phyloP scores from a whole-genome alignment of 805 yeast genomes.

The Brettanomyces anomalus region DNA sequence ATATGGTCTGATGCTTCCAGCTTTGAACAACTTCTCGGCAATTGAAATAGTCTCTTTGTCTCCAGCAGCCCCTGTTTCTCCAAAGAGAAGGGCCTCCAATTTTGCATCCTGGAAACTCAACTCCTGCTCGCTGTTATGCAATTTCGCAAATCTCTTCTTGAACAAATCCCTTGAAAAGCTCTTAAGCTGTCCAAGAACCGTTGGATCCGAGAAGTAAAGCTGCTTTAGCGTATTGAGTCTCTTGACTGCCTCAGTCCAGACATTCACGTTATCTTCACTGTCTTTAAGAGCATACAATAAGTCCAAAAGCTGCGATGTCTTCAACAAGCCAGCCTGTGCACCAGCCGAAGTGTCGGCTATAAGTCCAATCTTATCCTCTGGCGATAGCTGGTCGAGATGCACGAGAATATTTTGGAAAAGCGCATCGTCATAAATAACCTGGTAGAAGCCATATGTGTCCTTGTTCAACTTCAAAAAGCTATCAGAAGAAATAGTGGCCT shows the following conservation, averaged over 20 bases:
- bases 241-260: constrained; percentile 46
- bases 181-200: constrained; percentile 19
- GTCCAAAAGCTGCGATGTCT: constrained; percentile 36
- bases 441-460: constrained; percentile 42
- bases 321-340: constrained; percentile 36
- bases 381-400: constrained; percentile 29
- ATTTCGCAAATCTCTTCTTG: constrained; percentile 21
- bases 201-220: constrained; percentile 29
- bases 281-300: constrained; percentile 28
- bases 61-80: constrained; percentile 30
- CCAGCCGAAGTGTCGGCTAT: constrained; percentile 44
- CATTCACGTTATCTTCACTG: constrained; percentile 31
- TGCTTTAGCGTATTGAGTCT: constrained; percentile 28
- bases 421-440: constrained; percentile 41
- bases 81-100: constrained; percentile 31
- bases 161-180: constrained; percentile 27
- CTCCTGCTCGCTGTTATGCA: constrained; percentile 11
- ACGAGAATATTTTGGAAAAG: constrained; percentile 33
- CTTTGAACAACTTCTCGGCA: constrained; percentile 7
- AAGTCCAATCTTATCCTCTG: constrained; percentile 44
- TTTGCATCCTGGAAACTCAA: constrained; percentile 19
- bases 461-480: constrained; percentile 37
- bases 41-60: constrained; percentile 28
- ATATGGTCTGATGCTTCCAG: constrained; percentile 26
- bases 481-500: constrained; percentile 10